A percentile compares a stretch with the other conserved stretches of the same genome.
Evolutionary conservation across 345 rosid genomes (phyloP).

Genomic region (Erucastrum elatum): DNA sequence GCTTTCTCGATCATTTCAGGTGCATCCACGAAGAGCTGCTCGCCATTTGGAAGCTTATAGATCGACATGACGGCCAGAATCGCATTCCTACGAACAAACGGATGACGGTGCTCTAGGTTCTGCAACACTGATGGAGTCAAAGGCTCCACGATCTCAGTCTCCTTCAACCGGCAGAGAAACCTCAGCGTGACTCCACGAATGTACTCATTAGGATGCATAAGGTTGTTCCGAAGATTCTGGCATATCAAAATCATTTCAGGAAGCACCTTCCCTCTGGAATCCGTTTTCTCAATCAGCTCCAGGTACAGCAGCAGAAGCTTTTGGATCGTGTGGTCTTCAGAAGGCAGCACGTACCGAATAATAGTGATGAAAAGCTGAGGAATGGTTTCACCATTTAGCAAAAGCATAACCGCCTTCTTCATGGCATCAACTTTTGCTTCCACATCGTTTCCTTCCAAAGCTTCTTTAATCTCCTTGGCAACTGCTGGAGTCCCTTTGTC

Average conservation of each 20-base stretch:
- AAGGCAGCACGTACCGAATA: slow-evolving; percentile 80
- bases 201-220: slow-evolving; percentile 86
- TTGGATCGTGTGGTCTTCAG: slow-evolving; percentile 88
- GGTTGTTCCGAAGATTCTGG: slow-evolving; percentile 86
- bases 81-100: slow-evolving; percentile 70
- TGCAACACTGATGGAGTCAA: slow-evolving; percentile 72
- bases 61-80: slow-evolving; percentile 70
- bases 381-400: slow-evolving; percentile 85
- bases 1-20: slow-evolving; percentile 79
- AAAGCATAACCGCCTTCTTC: slow-evolving; percentile 86
- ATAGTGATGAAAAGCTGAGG: slow-evolving; percentile 94
- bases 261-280: slow-evolving; percentile 68
- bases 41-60: slow-evolving; percentile 73
- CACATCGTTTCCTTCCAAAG: slow-evolving; percentile 80
- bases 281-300: slow-evolving; percentile 83
- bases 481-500: slow-evolving; percentile 85
- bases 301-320: slow-evolving; percentile 74
- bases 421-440: slow-evolving; percentile 71
- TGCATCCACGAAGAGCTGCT: slow-evolving; percentile 72
- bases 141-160: slow-evolving; percentile 70
- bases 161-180: slow-evolving; percentile 72
- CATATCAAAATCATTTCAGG: slow-evolving; percentile 95
- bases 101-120: slow-evolving; percentile 75
- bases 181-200: slow-evolving; percentile 82
- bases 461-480: slow-evolving; percentile 89